These are phyloP conservation scores for Phytophthora sansomeana DNA, from an alignment of 352 stramenopile genomes.

Conservation along the genomic window DNA sequence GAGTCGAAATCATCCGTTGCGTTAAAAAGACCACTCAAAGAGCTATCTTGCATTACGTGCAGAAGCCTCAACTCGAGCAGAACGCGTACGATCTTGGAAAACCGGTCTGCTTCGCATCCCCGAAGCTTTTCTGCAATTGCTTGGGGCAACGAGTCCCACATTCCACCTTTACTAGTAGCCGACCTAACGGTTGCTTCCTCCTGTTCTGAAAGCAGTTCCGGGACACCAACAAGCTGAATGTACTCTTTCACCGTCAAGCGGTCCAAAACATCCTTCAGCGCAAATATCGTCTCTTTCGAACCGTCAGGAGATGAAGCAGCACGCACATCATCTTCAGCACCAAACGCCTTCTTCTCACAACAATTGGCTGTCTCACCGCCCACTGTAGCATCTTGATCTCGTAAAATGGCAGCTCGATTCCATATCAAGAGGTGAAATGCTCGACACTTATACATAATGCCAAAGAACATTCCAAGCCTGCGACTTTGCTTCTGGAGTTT, in stretches of 20 bases:
- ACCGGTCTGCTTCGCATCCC: constrained; percentile 72
- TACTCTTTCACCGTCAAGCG: constrained; percentile 73
- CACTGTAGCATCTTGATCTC: constrained; percentile 11
- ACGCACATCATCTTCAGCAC: constrained; percentile 1
- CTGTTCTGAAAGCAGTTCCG: constrained; percentile 62
- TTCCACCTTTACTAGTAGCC: constrained; percentile 47
- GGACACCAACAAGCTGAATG: constrained; percentile 75
- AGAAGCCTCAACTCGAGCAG: constrained; percentile 77
- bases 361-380: background rate
- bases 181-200: constrained; percentile 69
- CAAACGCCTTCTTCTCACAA: background rate
- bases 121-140: constrained; percentile 65
- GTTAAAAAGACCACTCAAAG: constrained; percentile 64
- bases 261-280: constrained; percentile 76
- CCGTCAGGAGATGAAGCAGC: background rate
- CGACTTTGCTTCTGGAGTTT: constrained; percentile 77
- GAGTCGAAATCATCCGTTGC: constrained; percentile 75
- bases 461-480: constrained; percentile 78
- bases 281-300: constrained; percentile 52
- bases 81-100: constrained; percentile 73
- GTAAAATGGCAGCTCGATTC: constrained; percentile 49
- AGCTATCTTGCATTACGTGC: constrained; percentile 61
- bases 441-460: constrained; percentile 73
- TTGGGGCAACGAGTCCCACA: constrained; percentile 58
- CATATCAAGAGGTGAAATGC: constrained; percentile 74